These are phyloP conservation scores for Leishmania mexicana DNA, from an alignment of 208 protist genomes.

Conservation along the genomic window DNA sequence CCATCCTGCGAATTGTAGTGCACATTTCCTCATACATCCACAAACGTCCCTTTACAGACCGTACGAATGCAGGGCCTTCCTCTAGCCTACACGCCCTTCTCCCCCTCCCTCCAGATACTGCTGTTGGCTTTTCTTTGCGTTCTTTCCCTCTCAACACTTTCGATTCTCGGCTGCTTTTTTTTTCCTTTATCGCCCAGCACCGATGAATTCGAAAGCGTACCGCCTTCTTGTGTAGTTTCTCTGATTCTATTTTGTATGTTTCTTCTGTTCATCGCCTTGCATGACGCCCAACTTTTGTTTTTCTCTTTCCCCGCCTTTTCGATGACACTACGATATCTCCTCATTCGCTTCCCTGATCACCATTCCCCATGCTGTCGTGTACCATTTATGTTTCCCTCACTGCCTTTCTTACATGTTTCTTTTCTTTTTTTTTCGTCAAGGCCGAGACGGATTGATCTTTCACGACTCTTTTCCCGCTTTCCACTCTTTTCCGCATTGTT, in stretches of 20 bases:
- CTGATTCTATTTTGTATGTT: background rate
- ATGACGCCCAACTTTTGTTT: background rate
- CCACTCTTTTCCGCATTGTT: background rate
- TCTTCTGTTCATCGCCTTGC: background rate
- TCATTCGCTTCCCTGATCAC: background rate
- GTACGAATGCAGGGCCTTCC: background rate
- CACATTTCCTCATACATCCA: background rate
- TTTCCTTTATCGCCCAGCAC: background rate
- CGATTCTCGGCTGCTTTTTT: slow-evolving; percentile 5
- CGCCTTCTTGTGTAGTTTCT: background rate
- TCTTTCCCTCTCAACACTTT: slow-evolving; percentile 4
- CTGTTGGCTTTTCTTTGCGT: slow-evolving; percentile 20
- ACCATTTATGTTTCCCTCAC: slow-evolving; percentile 3
- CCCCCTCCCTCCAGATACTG: background rate
- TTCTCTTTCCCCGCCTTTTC: background rate
- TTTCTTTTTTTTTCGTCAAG: background rate
- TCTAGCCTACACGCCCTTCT: background rate
- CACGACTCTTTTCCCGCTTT: background rate
- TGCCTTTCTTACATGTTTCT: background rate
- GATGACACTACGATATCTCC: background rate
- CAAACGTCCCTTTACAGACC: background rate
- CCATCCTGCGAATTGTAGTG: background rate
- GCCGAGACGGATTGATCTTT: background rate
- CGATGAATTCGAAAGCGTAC: background rate
- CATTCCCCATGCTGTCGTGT: background rate